phyloP scores from a whole-genome alignment of 306 rosid genomes.

The Medicago arabica region DNA sequence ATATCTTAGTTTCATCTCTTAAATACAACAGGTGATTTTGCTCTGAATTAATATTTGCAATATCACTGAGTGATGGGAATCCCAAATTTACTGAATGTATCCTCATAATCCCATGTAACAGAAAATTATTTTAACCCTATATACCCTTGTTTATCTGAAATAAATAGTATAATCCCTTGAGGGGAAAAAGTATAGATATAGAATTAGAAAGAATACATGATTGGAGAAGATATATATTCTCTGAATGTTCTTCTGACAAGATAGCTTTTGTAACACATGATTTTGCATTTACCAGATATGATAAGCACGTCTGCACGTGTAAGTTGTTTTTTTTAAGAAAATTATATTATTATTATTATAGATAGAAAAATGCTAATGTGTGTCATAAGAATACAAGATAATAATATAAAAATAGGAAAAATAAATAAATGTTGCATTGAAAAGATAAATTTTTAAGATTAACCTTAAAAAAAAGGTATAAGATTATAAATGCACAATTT shows the following conservation, averaged over 20 bases:
- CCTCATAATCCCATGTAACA: not conserved
- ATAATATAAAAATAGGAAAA: no score
- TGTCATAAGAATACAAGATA: no score
- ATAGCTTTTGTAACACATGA: not conserved
- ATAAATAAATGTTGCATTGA: no score
- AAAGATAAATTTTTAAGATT: no score
- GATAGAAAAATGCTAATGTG: no score
- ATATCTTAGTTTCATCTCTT: no score
- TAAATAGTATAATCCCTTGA: not conserved
- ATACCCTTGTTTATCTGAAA: not conserved
- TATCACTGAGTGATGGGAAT: slow-evolving; percentile 5
- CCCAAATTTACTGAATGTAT: slow-evolving; percentile 16
- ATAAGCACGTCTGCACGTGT: not conserved
- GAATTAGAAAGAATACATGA: not conserved
- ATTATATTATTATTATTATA: no score
- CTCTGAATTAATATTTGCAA: slow-evolving; percentile 9
- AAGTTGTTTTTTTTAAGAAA: not conserved
- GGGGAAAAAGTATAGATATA: not conserved
- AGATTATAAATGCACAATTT: no score
- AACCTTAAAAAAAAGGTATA: no score
- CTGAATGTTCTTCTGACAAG: slow-evolving; percentile 33
- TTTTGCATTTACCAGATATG: not conserved
- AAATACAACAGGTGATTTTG: not conserved
- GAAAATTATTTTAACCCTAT: no score
- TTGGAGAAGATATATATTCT: slow-evolving; percentile 9